Base-by-base conservation (phyloP, 495 filamentous ascomycete species). In the Aspergillus wentii region DNA sequence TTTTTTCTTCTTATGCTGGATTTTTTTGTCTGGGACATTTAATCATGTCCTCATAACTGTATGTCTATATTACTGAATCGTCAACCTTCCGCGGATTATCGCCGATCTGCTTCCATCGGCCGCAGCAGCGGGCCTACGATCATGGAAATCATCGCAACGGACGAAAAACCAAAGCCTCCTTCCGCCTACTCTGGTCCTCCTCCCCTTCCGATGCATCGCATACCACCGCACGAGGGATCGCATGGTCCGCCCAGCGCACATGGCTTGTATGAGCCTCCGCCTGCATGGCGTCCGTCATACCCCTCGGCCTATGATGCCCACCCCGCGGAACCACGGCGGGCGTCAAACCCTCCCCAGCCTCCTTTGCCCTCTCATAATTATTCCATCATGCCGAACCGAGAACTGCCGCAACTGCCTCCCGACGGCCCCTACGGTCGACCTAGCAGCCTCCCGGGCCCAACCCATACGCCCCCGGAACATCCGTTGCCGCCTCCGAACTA, bases 371-470 rank as follows among this genome's bases (percentile, higher is more conserved):
- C 62, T 4, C 55, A 54, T 44, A 52, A 40, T 21, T 67, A 66
- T 33, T 49, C 51, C 4, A 49, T 50, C 5, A 57, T 58, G 14
- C 56, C 53, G 9, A 58, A 52, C 34, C 63, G 66, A 26, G 63
- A 69, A 33, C 49, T 71, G 5, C 65, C 67, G n/a, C 63, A 68
- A 30, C 47, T 62, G 9, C 53, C 64, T 2, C 49, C 44, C 2
- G 62, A 67, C 31, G 57, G 56, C 8, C 60, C 59, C 6, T 71
- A 66, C 41, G 44, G 35, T 17, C 65, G 65, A 29, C 52, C 61
- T 3, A 57, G 43, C 38, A 59, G 59, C 33, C 28, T 69, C 23
- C 56, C 62, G 8, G 51, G 49, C 10, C 51, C 64, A 15, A 33
- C 49, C 15, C 62, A 57, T 38, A 40, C 64, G 5, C 46, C 54